Evolutionary conservation across 495 filamentous ascomycete genomes (phyloP), one percentile per base, ranked within the genome.

Genomic region (Neurospora sp.): DNA sequence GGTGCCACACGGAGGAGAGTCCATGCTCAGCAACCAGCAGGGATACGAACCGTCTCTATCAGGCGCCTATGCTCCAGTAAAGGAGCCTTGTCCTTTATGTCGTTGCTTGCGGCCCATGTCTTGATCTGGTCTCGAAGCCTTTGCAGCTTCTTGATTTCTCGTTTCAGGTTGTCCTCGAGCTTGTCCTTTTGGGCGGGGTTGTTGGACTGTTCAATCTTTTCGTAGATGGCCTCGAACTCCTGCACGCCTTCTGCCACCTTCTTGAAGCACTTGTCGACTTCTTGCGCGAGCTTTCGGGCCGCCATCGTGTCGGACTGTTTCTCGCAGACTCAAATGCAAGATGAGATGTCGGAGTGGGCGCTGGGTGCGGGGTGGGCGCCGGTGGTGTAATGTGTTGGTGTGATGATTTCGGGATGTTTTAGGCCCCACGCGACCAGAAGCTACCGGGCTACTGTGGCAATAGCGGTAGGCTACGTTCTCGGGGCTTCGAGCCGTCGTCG

Each of bases 71-170:
- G 90, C 81, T 98, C 96, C 74, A 97, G 80, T 79, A 99, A 84
- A 75, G 96, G 96, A 74, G 91, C 92, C 86, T 99, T 99, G 83
- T 99, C 96, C 84, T 99, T 99, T 87, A 99, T 96, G 78, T 99
- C 96, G 85, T 96, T 97, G 81, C 91, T 92, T 3, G 94, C 91
- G 4, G 94, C 94, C 96, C 96, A 99, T 87, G 94, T 92, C 84
- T 99, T 99, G 86, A 99, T 98, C 85, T 98, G 95, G 82, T 99
- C 96, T 73, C 96, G 93, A 83, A 94, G 91, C 76, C 96, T 87
- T 83, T 99, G 96, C 24, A 99, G 90, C 87, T 99, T 99, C 90
- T 99, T 99, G 89, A 98, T 98, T 85, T 98, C 96, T 76, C 95
- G 92, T 85, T 99, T 99, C 75, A 99, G 88, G 78, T 94, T 91